These are phyloP conservation scores for Lasiodiplodia hormozganensis DNA, from an alignment of 2,329 filamentous ascomycete species.

Conservation along the genomic window DNA sequence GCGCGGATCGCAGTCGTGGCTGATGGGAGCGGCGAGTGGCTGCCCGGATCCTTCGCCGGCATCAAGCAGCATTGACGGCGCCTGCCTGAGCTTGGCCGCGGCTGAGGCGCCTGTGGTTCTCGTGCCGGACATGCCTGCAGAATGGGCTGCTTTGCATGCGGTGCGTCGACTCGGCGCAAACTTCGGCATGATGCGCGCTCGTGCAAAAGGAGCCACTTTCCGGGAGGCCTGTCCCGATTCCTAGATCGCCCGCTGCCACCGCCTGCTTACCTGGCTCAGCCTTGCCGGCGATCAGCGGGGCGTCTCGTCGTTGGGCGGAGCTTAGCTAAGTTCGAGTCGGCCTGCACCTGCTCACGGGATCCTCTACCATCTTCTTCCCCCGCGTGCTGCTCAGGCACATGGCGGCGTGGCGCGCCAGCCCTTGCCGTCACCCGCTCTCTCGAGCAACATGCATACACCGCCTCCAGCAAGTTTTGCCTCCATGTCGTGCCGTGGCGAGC, in stretches of 20 bases:
- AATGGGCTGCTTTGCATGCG: constrained; percentile 3
- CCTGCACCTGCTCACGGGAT: constrained; percentile 4
- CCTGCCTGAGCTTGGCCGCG: neutral
- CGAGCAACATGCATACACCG: neutral
- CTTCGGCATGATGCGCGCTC: constrained; percentile 16
- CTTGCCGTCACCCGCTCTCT: constrained; percentile 23
- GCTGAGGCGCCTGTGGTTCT: neutral
- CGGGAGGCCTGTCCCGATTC: neutral
- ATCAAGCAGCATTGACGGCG: neutral
- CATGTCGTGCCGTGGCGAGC: constrained; percentile 24
- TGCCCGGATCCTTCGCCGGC: constrained; percentile 14
- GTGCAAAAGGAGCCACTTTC: neutral
- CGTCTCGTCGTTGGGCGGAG: neutral
- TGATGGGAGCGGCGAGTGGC: constrained; percentile 5
- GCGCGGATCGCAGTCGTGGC: constrained; percentile 17
- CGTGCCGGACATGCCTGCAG: constrained; percentile 11
- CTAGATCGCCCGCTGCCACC: constrained; percentile 7
- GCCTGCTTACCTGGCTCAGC: constrained; percentile 24
- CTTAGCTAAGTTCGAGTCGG: constrained; percentile 5
- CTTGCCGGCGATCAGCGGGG: constrained; percentile 27
- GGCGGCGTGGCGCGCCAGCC: constrained; percentile 22
- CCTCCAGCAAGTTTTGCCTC: constrained; percentile 6
- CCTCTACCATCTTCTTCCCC: neutral
- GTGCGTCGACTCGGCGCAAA: constrained; percentile 4
- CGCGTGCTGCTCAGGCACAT: constrained; percentile 27